A percentile compares a stretch with the other conserved stretches of the same genome.
Evolutionary conservation across 2,329 filamentous ascomycete genomes (phyloP).

Genomic region (Harringtonia aguacate): DNA sequence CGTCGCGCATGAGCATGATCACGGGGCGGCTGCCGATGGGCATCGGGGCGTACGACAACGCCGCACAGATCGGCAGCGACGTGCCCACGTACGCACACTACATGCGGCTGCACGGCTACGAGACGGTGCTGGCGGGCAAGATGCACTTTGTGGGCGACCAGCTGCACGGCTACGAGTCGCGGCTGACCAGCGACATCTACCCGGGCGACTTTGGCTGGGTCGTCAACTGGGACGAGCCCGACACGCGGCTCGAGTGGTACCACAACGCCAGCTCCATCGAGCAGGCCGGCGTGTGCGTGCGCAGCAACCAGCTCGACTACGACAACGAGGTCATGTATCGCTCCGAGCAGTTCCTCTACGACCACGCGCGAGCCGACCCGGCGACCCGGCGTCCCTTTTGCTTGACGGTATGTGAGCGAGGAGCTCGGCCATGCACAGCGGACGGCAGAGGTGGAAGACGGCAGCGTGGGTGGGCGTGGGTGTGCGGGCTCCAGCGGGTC

Average conservation of each 20-base stretch:
- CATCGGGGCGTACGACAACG: conserved; percentile 89
- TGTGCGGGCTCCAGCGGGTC: too few species aligned
- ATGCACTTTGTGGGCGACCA: conserved; percentile 98
- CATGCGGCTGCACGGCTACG: conserved; percentile 72
- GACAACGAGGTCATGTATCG: conserved; percentile 95
- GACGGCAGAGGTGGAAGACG: too few species aligned
- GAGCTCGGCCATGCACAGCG: too few species aligned
- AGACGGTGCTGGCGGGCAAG: conserved; percentile 85
- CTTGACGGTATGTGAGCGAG: conserved; percentile 51
- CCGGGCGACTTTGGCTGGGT: conserved; percentile 91
- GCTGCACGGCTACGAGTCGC: conserved; percentile 85
- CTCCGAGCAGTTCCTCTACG: conserved; percentile 80
- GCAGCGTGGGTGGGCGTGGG: too few species aligned
- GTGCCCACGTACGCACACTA: conserved; percentile 91
- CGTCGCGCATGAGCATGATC: conserved; percentile 90
- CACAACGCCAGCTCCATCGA: conserved; percentile 92
- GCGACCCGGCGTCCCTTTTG: conserved; percentile 68
- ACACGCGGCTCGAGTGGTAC: conserved; percentile 83
- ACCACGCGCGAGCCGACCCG: conserved; percentile 73
- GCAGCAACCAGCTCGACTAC: conserved; percentile 91
- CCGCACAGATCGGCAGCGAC: conserved; percentile 71
- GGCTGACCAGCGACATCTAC: conserved; percentile 92
- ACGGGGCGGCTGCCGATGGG: conserved; percentile 84
- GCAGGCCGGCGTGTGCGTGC: conserved; percentile 78
- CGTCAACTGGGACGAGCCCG: conserved; percentile 90